phyloP scores from a whole-genome alignment of 75 land plant genomes.

The Cupressus sempervirens region DNA sequence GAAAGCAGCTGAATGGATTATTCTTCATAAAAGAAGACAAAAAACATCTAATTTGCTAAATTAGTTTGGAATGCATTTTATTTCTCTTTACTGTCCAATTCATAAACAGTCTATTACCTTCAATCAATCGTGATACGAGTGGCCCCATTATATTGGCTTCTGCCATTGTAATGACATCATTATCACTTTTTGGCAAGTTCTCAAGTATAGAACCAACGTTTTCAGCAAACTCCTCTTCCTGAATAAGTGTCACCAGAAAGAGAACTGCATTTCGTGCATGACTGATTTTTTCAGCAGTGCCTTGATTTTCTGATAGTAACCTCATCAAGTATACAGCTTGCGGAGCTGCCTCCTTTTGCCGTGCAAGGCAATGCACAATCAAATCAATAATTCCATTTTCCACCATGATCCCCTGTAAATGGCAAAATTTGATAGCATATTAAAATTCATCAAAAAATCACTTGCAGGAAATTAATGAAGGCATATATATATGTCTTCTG shows the following conservation, averaged over 20 bases:
- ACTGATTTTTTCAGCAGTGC: conserved; percentile 29
- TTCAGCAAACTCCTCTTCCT: conserved; percentile 20
- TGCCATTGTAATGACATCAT: conserved; percentile 36
- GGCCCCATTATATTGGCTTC: conserved; percentile 39
- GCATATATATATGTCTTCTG: neutral
- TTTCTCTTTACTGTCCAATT: neutral
- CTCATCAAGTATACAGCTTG: conserved; percentile 28
- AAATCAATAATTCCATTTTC: conserved; percentile 31
- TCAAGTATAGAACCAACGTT: conserved; percentile 33
- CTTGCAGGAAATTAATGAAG: neutral
- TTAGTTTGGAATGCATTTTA: neutral
- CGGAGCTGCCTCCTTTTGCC: conserved; percentile 35
- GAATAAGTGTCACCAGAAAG: conserved; percentile 37
- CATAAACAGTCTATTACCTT: conserved; percentile 15
- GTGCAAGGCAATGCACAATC: conserved; percentile 30
- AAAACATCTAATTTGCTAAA: neutral
- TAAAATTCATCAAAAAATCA: neutral
- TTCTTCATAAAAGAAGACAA: neutral
- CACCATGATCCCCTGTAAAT: conserved; percentile 32
- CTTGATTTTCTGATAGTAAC: conserved; percentile 28
- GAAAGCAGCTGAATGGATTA: neutral
- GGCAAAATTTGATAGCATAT: neutral
- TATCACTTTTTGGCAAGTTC: conserved; percentile 37
- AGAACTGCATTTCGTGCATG: conserved; percentile 38
- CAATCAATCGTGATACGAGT: conserved; percentile 28